phyloP scores from a whole-genome alignment of 106 monocot genomes.

The Alisma plantagoaquatica region DNA sequence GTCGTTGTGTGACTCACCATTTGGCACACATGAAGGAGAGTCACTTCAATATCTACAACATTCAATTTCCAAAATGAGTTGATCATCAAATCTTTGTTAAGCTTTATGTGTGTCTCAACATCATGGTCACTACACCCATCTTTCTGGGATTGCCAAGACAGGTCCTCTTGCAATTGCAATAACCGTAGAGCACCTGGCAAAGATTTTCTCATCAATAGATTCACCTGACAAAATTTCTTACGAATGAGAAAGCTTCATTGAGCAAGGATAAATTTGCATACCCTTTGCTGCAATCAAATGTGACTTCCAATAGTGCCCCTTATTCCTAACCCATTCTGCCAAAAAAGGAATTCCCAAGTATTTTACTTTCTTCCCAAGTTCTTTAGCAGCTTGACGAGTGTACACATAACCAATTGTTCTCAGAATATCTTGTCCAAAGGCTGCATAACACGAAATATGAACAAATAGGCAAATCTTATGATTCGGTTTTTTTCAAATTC shows the following conservation, averaged over 20 bases:
- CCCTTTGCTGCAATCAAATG: conserved; percentile 89
- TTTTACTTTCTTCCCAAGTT: conserved; percentile 65
- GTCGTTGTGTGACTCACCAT: too few relatives aligned
- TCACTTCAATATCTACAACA: conserved; percentile 81
- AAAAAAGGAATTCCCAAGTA: conserved; percentile 81
- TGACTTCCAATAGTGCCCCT: conserved; percentile 74
- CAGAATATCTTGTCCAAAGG: conserved; percentile 61
- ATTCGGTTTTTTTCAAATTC: background rate
- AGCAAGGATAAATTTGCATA: conserved; percentile 13
- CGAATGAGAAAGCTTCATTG: background rate
- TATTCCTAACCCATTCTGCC: conserved; percentile 74
- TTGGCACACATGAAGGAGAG: conserved; percentile 63
- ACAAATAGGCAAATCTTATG: background rate
- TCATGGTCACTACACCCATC: conserved; percentile 31
- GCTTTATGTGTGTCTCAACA: conserved; percentile 37
- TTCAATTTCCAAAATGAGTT: conserved; percentile 83
- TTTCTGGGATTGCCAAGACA: conserved; percentile 41
- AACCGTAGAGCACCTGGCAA: conserved; percentile 63
- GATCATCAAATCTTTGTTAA: conserved; percentile 66
- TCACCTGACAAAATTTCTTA: background rate
- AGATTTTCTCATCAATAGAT: background rate
- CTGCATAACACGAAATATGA: conserved; percentile 19
- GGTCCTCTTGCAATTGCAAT: conserved; percentile 75
- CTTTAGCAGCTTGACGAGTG: conserved; percentile 73
- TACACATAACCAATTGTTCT: conserved; percentile 80